Evolutionary conservation across 1,284 basidiomycete species (phyloP).

Genomic region (Cryptococcus sp.): DNA sequence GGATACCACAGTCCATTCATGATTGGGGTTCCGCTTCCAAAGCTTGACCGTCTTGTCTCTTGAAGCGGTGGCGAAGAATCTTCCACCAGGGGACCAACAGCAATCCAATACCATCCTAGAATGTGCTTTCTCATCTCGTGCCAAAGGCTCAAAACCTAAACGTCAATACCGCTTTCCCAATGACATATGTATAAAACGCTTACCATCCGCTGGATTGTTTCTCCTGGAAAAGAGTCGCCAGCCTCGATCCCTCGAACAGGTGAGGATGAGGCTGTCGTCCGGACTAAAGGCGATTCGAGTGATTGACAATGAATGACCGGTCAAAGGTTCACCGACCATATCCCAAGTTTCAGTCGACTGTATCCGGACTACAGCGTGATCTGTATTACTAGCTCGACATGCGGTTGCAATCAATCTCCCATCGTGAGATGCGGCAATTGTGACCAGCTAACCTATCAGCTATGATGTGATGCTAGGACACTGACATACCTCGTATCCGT

Average conservation of each 20-base stretch:
- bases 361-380: slow-evolving; percentile 85
- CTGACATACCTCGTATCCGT: slow-evolving; percentile 80
- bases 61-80: slow-evolving; percentile 85
- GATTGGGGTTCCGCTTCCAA: not conserved
- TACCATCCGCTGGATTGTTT: slow-evolving; percentile 35
- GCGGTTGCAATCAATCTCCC: slow-evolving; percentile 78
- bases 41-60: slow-evolving; percentile 82
- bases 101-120: slow-evolving; percentile 94
- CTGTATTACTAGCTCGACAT: slow-evolving; percentile 78
- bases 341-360: slow-evolving; percentile 70
- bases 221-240: slow-evolving; percentile 74
- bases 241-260: slow-evolving; percentile 83
- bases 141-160: slow-evolving; percentile 59
- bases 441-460: slow-evolving; percentile 58
- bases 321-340: slow-evolving; percentile 63
- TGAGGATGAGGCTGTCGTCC: slow-evolving; percentile 71
- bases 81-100: slow-evolving; percentile 68
- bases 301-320: slow-evolving; percentile 83
- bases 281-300: slow-evolving; percentile 85
- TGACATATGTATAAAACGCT: slow-evolving; percentile 18
- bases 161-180: slow-evolving; percentile 1
- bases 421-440: slow-evolving; percentile 66
- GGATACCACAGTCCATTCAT: slow-evolving; percentile 14
- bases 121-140: slow-evolving; percentile 74
- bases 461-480: not conserved